phyloP scores from a whole-genome alignment of 306 rosid genomes.

The Prunus mume region DNA sequence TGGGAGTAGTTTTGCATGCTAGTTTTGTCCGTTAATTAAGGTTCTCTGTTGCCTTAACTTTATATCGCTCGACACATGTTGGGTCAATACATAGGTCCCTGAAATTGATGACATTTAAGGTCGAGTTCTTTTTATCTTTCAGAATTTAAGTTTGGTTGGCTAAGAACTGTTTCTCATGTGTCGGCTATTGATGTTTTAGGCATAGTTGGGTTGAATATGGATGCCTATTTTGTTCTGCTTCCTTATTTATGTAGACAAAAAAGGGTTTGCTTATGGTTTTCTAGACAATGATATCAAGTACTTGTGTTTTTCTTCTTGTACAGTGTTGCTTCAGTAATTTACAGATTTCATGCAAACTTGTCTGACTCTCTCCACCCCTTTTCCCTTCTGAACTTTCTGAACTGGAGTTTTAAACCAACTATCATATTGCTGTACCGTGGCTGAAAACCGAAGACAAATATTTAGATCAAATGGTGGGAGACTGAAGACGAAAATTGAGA shows the following conservation, averaged over 20 bases:
- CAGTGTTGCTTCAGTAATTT: neutral
- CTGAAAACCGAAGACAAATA: no score
- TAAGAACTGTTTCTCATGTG: neutral
- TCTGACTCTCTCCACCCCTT: neutral
- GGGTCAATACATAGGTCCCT: neutral
- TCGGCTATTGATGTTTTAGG: neutral
- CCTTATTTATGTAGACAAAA: neutral
- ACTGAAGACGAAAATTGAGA: no score
- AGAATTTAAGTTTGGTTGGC: neutral
- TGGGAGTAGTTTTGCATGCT: conserved; percentile 19
- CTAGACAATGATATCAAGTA: neutral
- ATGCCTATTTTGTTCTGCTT: neutral
- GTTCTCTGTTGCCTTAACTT: neutral
- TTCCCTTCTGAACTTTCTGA: neutral
- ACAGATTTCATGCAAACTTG: neutral
- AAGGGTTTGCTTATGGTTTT: neutral
- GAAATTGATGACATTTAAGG: neutral
- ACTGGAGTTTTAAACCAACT: no score
- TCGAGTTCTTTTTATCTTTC: neutral
- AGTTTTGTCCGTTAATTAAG: neutral
- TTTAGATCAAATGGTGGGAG: no score
- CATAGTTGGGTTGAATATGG: no score
- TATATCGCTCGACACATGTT: neutral
- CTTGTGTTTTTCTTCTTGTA: neutral
- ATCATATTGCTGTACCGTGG: no score